Base-by-base conservation (phyloP, 2,329 filamentous ascomycete species). In the Juglanconis sp. region DNA sequence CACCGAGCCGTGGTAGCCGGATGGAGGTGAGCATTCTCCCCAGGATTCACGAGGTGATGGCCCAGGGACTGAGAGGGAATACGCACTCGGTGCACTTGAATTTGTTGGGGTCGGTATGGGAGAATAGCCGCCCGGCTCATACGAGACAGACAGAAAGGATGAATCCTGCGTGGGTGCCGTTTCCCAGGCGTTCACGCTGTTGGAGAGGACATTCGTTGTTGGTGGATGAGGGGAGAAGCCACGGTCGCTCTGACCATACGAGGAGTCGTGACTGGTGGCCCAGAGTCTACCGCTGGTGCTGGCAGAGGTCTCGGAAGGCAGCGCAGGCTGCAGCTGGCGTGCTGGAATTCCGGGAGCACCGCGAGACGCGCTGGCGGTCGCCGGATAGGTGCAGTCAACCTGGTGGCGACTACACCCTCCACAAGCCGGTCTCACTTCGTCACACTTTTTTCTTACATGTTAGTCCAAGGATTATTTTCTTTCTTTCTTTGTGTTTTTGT, bases 321-420 rank as follows among this genome's bases (percentile, higher is more conserved):
- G 44, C 15, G 24, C 36, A 11, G 17, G 36, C 5, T 46, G 17
- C 9, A 32, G 31, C 11, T 30, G 42, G 24, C 24, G 24, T 24
- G 24, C 24, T n/a, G 13, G 24, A 7, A 47, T 36, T 8, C 42
- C 31, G 13, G 24, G 3, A 6, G 15, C 48, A 51, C 36, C 38
- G 5, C 42, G n/a, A 10, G 54, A 17, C 5, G 53, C 6, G 3
- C 15, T 10, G 15, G 35, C 17, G 31, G 36, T 52, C 15, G 46
- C 17, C 3, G 57, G 61, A 34, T 69, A 69, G 46, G 67, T 61
- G 36, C 68, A 69, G 17, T 66, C 63, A 30, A 68, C 66, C 49
- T 53, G 32, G 49, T 69, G 67, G 7, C 67, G 65, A 54, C 64
- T 67, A 51, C 67, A 69, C 3, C 67, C 64, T 9, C 64, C 62